Conservation (phyloP, 495 filamentous ascomycete species). For the Daldinia grandis region DNA sequence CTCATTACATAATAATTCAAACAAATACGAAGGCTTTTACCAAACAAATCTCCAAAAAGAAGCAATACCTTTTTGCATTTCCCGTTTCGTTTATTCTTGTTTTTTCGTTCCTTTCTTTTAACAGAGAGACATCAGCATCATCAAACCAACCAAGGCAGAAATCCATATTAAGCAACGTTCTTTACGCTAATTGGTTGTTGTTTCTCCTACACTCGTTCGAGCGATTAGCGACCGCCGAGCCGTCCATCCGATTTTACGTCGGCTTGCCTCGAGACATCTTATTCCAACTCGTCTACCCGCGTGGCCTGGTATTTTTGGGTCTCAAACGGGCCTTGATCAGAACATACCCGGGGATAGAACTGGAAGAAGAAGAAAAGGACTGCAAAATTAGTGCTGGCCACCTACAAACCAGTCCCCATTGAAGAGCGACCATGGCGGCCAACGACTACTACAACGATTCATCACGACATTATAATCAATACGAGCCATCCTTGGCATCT, state of each 20-base stretch:
- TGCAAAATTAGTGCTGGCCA: constrained; percentile 19
- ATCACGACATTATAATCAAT: constrained; percentile 49
- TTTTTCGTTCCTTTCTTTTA: constrained; percentile 12
- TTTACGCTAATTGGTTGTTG: constrained; percentile 21
- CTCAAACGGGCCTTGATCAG: constrained; percentile 1
- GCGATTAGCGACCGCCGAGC: background rate
- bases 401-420: background rate
- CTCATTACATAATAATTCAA: constrained; percentile 39
- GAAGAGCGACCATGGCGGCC: constrained; percentile 70
- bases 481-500: constrained; percentile 41
- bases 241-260: constrained; percentile 1
- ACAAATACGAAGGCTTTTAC: constrained; percentile 29
- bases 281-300: background rate
- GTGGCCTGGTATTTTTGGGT: background rate
- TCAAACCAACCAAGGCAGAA: constrained; percentile 6
- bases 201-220: constrained; percentile 24
- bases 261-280: background rate
- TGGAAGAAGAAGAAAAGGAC: background rate
- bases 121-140: constrained; percentile 6
- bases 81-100: constrained; percentile 8
- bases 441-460: constrained; percentile 79
- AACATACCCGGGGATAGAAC: background rate
- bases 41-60: constrained; percentile 24
- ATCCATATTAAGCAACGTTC: constrained; percentile 2
- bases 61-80: constrained; percentile 8